Conservation (phyloP, 148 eudicot species). For the Rhododendron williamsianum region DNA sequence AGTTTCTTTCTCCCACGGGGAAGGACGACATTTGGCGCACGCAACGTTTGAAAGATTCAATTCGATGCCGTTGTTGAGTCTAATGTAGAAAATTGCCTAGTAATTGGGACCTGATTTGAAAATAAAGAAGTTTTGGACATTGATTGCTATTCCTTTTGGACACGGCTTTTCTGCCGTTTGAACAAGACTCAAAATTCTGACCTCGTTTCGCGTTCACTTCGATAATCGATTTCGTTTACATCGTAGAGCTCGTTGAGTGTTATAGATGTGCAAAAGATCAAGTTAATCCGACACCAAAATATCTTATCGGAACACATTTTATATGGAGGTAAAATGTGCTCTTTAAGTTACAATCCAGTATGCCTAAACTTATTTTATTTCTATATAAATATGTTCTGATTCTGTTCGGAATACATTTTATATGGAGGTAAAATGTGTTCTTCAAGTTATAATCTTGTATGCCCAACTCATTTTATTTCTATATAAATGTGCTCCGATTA, state of each 20-base stretch:
- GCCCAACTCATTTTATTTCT: neutral
- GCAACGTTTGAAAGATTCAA: slow-evolving; percentile 6
- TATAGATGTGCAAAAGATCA: no score
- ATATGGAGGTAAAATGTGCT: no score
- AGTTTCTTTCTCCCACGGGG: neutral
- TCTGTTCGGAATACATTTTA: neutral
- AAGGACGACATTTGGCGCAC: slow-evolving; percentile 9
- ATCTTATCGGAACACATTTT: neutral
- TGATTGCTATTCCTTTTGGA: neutral
- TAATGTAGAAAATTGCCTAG: neutral
- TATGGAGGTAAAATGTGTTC: no score
- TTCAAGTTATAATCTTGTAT: no score
- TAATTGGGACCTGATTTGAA: neutral
- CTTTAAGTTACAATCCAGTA: no score
- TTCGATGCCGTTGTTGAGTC: neutral
- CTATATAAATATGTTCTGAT: no score
- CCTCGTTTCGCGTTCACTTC: neutral
- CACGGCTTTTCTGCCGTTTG: neutral
- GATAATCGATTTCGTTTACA: no score
- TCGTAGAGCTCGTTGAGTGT: no score
- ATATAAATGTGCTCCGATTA: no score
- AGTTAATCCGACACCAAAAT: neutral
- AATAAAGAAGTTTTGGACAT: neutral
- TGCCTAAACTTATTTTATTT: no score
- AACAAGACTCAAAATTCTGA: no score